phyloP scores from a whole-genome alignment of 1,139 yeast species.

The Hansenula lynferdii region DNA sequence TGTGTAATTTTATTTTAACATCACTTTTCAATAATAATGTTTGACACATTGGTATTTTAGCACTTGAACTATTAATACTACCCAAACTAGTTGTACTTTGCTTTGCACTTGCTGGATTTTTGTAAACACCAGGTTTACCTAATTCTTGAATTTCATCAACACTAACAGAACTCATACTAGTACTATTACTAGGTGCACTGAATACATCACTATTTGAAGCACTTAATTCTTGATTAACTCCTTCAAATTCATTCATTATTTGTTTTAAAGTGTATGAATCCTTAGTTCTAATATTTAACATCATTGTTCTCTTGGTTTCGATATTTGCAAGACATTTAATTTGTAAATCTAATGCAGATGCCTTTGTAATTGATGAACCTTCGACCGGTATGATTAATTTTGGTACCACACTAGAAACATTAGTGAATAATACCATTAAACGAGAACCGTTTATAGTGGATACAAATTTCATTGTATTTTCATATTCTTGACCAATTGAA shows the following conservation, averaged over 20 bases:
- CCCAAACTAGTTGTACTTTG: background rate
- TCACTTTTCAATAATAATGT: constrained; percentile 15
- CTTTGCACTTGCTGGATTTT: background rate
- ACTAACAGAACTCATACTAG: constrained; percentile 15
- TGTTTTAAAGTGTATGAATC: constrained; percentile 9
- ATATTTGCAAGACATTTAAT: constrained; percentile 12
- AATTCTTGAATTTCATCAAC: constrained; percentile 9
- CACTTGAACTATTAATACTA: background rate
- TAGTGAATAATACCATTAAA: constrained; percentile 8
- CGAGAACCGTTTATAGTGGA: constrained; percentile 1
- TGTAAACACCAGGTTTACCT: constrained; percentile 7
- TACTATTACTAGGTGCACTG: constrained; percentile 16
- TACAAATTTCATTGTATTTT: constrained; percentile 8
- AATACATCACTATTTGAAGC: constrained; percentile 9
- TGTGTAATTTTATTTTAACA: constrained; percentile 20
- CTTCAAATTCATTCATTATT: constrained; percentile 11
- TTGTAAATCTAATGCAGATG: constrained; percentile 19
- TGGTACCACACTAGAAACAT: constrained; percentile 5
- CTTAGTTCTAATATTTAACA: constrained; percentile 17
- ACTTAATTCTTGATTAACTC: constrained; percentile 3
- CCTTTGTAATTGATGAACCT: constrained; percentile 4
- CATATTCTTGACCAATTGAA: constrained; percentile 10
- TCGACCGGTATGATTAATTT: constrained; percentile 9
- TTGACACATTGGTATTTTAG: constrained; percentile 1
- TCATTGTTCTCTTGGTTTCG: constrained; percentile 9